These are phyloP conservation scores for Penicillium pulvis DNA, from an alignment of 495 filamentous ascomycete genomes.

Conservation along the genomic window DNA sequence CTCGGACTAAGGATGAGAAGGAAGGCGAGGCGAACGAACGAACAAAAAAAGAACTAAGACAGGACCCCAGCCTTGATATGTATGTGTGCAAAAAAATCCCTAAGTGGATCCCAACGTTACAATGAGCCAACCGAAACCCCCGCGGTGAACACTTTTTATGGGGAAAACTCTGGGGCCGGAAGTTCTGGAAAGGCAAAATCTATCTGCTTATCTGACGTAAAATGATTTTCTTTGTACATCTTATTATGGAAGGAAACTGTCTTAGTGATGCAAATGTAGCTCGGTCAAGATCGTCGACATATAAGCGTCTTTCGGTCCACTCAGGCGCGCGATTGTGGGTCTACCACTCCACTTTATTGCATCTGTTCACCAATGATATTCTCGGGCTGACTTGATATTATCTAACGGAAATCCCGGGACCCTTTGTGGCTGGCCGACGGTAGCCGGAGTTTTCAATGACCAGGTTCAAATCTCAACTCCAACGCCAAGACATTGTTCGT, in stretches of 20 bases:
- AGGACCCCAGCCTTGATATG: conserved; percentile 3
- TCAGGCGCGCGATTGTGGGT: conserved; percentile 10
- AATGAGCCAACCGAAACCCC: conserved; percentile 24
- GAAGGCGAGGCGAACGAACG: background rate
- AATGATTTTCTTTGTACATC: conserved; percentile 20
- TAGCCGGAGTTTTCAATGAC: conserved; percentile 20
- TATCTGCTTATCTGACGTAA: conserved; percentile 17
- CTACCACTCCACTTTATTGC: background rate
- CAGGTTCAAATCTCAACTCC: background rate
- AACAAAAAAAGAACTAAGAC: background rate
- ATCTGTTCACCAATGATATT: conserved; percentile 1
- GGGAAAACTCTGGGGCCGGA: conserved; percentile 25
- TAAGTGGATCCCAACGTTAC: conserved; percentile 23
- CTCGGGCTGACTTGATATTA: conserved; percentile 25
- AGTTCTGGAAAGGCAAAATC: conserved; percentile 12
- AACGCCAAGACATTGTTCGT: background rate
- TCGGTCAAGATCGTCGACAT: conserved; percentile 14
- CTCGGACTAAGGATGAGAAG: background rate
- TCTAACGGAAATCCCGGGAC: conserved; percentile 23
- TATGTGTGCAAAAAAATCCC: conserved; percentile 25
- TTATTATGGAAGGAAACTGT: conserved; percentile 13
- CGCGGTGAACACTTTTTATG: conserved; percentile 18
- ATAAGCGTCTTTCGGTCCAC: conserved; percentile 27
- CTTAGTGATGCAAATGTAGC: conserved; percentile 12
- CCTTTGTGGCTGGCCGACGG: conserved; percentile 15